Evolutionary conservation across 2,329 filamentous ascomycete species (phyloP), one percentile per base, ranked within the genome.

Genomic region (Magnaporthales sp.): DNA sequence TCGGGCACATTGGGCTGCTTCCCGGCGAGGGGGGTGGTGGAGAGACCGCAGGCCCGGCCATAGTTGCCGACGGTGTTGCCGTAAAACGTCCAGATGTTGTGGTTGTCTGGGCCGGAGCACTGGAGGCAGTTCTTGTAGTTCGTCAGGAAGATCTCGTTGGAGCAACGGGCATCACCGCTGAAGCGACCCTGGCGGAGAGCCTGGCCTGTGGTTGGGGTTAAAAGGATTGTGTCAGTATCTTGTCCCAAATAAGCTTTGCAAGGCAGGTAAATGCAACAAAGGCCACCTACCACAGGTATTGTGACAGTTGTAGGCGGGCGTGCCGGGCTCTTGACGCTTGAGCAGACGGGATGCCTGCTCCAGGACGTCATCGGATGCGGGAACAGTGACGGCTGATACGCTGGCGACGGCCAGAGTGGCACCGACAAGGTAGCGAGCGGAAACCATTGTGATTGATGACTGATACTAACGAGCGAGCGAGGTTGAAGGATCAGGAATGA

Each of bases 211-310:
- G 58, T 63, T 32, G 67, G 62, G 32, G 29, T 27, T 4, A 32
- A 29, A 38, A 46, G 15, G 24, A 30, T 7, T 9, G 27, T 27
- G 30, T 51, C 27, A 60, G 27, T 1, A 30, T 1, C n/a, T 58
- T 60, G n/a, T n/a, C n/a, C n/a, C n/a, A n/a, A n/a, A n/a, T 63
- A 31, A 38, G 26, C 3, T 51, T 4, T 19, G 46, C 56, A 24
- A 56, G 51, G 51, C 7, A 56, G 13, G 32, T 46, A 2, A n/a
- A 46, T 2, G 32, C 19, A 10, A 4, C n/a, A 11, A 26, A 11
- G 56, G n/a, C n/a, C n/a, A 71, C 76, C 56, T 70, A 79, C 79
- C 79, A 71, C 79, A 81, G 69, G 79, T 79, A 67, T 80, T 76
- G 67, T 80, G 79, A 70, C 79, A 81, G 68, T 80, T 78, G 71